Evolutionary conservation across 2,329 filamentous ascomycete genomes (phyloP).

Genomic region (Pseudogymnoascus sp.): DNA sequence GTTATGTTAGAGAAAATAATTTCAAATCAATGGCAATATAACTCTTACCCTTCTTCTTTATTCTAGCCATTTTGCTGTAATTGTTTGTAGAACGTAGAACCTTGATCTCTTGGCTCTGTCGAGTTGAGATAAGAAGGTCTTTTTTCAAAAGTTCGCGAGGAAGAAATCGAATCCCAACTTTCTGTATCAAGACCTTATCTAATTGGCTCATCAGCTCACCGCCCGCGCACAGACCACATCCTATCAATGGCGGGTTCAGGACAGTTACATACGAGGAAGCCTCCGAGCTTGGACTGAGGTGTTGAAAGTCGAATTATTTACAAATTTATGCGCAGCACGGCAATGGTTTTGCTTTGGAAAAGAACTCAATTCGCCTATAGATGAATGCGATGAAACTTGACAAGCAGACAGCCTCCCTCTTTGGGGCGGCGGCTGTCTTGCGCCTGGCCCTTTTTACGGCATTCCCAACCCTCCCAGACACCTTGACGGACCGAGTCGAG

Average conservation of each 20-base stretch:
- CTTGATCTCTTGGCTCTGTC: conserved; percentile 17
- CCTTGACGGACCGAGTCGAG: conserved; percentile 86
- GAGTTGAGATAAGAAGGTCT: conserved; percentile 14
- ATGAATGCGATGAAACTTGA: conserved; percentile 40
- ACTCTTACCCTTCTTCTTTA: conserved; percentile 75
- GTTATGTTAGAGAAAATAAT: conserved; percentile 6
- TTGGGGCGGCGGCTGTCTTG: conserved; percentile 66
- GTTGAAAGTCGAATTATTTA: neutral
- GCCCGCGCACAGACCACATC: conserved; percentile 4
- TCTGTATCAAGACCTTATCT: conserved; percentile 7
- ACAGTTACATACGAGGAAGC: conserved; percentile 2
- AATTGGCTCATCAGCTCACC: conserved; percentile 7
- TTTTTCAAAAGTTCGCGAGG: conserved; percentile 29
- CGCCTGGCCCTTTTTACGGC: conserved; percentile 70
- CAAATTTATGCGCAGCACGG: neutral
- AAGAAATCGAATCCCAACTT: conserved; percentile 23
- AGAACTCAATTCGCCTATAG: conserved; percentile 11
- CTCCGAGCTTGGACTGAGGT: neutral
- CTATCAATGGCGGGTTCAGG: conserved; percentile 6
- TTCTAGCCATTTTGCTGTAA: conserved; percentile 52
- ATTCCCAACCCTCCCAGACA: conserved; percentile 75
- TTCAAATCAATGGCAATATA: conserved; percentile 9
- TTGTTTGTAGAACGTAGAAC: conserved; percentile 24
- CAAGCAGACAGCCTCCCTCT: conserved; percentile 58
- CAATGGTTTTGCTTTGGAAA: neutral